A percentile compares a stretch with the other conserved stretches of the same genome.
These are phyloP conservation scores for Plantago coronopus DNA, from an alignment of 305 asterid species.

Conservation along the genomic window DNA sequence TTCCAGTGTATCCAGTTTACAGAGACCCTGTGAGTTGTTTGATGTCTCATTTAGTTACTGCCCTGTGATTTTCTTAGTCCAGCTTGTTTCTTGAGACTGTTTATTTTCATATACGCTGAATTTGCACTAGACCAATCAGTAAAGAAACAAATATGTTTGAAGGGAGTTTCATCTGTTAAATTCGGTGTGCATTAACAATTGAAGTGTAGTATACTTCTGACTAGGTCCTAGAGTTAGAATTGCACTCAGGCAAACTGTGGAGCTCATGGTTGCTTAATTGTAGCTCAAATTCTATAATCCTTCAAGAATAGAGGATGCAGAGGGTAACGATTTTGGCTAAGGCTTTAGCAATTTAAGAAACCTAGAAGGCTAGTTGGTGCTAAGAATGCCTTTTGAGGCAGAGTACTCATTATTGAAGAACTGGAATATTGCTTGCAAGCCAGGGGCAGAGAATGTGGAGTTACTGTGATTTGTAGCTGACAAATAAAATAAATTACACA, in stretches of 20 bases:
- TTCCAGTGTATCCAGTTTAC: conserved; percentile 79
- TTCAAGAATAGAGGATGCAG: background rate
- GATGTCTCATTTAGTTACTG: conserved; percentile 16
- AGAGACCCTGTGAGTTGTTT: conserved; percentile 81
- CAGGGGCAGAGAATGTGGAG: background rate
- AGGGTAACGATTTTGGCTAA: background rate
- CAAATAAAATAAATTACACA: background rate
- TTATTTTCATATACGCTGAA: no score
- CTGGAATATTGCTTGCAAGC: background rate
- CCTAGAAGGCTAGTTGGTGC: background rate
- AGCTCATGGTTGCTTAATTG: no score
- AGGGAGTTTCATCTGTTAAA: background rate
- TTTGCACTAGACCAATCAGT: no score
- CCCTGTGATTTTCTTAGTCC: conserved; percentile 4
- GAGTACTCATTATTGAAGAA: background rate
- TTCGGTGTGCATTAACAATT: background rate
- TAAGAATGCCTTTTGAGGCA: background rate
- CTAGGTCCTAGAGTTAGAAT: background rate
- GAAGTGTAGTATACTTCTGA: background rate
- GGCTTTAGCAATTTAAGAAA: background rate
- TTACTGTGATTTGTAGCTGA: background rate
- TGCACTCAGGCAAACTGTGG: no score
- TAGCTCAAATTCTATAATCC: background rate
- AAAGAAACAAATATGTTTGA: no score
- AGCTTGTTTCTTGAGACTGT: background rate